phyloP scores from a whole-genome alignment of 495 filamentous ascomycete species.

The Melanomma pulvis-pyrius region DNA sequence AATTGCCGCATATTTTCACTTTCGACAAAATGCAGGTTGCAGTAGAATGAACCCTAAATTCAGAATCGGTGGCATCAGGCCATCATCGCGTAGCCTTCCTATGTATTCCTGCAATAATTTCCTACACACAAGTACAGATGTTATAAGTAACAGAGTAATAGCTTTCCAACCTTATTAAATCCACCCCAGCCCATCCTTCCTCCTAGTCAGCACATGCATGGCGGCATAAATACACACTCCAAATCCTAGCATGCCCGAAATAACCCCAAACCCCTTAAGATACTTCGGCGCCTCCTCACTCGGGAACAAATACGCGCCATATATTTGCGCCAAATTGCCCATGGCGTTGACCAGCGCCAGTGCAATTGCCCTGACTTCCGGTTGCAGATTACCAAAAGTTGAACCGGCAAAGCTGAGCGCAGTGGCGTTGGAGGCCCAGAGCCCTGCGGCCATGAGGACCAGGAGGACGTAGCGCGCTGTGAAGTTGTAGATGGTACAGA shows the following conservation, averaged over 20 bases:
- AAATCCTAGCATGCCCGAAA: slow-evolving; percentile 48
- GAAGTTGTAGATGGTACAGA: slow-evolving; percentile 50
- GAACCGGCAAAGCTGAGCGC: slow-evolving; percentile 51
- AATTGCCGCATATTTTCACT: too few relatives aligned
- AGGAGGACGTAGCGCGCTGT: slow-evolving; percentile 57
- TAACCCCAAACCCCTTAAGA: slow-evolving; percentile 48
- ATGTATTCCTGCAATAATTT: too few relatives aligned
- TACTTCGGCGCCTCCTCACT: slow-evolving; percentile 46
- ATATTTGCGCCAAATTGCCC: slow-evolving; percentile 57
- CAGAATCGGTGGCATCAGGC: too few relatives aligned
- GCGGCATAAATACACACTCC: slow-evolving; percentile 42
- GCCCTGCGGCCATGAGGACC: slow-evolving; percentile 55
- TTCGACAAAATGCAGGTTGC: too few relatives aligned
- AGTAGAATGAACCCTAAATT: too few relatives aligned
- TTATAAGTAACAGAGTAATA: too few relatives aligned
- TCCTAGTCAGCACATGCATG: slow-evolving; percentile 41
- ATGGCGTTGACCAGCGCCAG: slow-evolving; percentile 56
- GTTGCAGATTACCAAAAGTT: slow-evolving; percentile 48
- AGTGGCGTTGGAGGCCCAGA: slow-evolving; percentile 53
- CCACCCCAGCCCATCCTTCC: slow-evolving; percentile 15
- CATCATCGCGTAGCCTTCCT: too few relatives aligned
- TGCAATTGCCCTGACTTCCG: slow-evolving; percentile 51
- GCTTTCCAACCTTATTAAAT: too few relatives aligned
- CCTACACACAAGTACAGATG: too few relatives aligned
- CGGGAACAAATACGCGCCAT: slow-evolving; percentile 51